Base-by-base conservation (phyloP, 768 basidiomycete genomes). In the Pleurotus salmoneostramineus region DNA sequence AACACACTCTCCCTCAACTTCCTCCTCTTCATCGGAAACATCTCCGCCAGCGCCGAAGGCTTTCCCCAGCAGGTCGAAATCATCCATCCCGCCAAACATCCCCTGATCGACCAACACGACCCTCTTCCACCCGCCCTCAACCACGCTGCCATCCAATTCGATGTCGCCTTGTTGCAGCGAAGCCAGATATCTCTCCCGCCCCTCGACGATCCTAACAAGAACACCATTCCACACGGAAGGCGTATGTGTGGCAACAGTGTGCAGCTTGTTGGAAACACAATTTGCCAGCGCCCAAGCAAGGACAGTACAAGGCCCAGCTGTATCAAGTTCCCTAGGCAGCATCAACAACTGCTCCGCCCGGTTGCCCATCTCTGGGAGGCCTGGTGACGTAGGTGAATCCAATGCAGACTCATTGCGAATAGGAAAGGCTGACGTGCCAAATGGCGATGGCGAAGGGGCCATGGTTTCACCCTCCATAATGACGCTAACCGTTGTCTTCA, bases 191-290 rank as follows among this genome's bases (percentile, higher is more conserved):
- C 44, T 45, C 44, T 45, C 50, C 32, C 50, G 31, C 3, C 52
- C 52, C 15, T 55, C 36, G 15, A 55, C 52, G 40, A 86, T 72
- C 44, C 75, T 62, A 58, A 83, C 76, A 57, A 86, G 74, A 11
- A 79, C 63, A 45, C 76, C 71, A 67, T 81, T 84, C 86, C 85
- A 87, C 0, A 85, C 71, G 3, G 78, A 74, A 1, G 86, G 86
- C 5, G 85, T 71, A 46, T 79, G 74, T 0, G 85, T 81, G 57
- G 75, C 71, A 54, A 88, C 74, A 2, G 72, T 75, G 61, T 75
- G 79, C 4, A 88, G 71, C 8, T 69, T 62, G 17, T 77, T 77
- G 4, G 76, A 70, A 0, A 69, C 74, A 0, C 76, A 71, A 7
- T 75, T 67, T 15, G 82, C 76, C 6, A 80, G 66, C 0, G 73